Percentiles rank a stretch among this genome's conserved stretches.
Evolutionary conservation across 2,329 filamentous ascomycete genomes (phyloP).

Genomic region (Trichophyton simii): DNA sequence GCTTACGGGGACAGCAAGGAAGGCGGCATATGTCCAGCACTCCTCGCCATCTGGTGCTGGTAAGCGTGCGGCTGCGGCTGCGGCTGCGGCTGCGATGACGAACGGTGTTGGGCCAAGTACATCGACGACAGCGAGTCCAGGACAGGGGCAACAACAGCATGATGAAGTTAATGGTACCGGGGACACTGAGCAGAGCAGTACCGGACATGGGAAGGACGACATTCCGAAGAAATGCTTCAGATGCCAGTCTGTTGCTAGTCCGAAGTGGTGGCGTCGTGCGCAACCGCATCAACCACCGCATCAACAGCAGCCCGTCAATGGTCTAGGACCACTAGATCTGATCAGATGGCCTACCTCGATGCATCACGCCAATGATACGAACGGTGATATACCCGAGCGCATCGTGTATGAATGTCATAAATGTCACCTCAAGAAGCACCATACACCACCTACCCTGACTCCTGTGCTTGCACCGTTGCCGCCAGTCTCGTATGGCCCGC

Average conservation of each 20-base stretch:
- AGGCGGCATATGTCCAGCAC: constrained; percentile 57
- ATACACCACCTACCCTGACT: constrained; percentile 13
- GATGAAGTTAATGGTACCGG: constrained; percentile 3
- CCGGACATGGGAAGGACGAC: constrained; percentile 17
- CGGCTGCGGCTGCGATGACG: background rate
- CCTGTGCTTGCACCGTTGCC: constrained; percentile 23
- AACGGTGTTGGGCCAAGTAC: background rate
- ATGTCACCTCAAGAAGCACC: constrained; percentile 44
- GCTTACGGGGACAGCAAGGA: constrained; percentile 82
- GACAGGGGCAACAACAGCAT: constrained; percentile 1
- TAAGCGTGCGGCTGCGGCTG: constrained; percentile 29
- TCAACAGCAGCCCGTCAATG: constrained; percentile 3
- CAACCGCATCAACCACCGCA: background rate
- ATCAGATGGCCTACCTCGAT: background rate
- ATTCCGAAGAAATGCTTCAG: constrained; percentile 29
- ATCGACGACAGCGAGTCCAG: background rate
- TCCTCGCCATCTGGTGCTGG: constrained; percentile 39
- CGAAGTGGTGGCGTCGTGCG: constrained; percentile 47
- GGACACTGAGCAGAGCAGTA: constrained; percentile 15
- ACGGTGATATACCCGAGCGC: background rate
- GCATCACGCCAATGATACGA: background rate
- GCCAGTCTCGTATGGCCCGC: background rate
- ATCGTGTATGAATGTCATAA: constrained; percentile 59
- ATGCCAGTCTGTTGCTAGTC: constrained; percentile 31
- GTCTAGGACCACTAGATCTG: constrained; percentile 4